Evolutionary conservation across 164 flowering plant genomes (phyloP), one percentile per base, ranked within the genome.

Genomic region (Piper betle): DNA sequence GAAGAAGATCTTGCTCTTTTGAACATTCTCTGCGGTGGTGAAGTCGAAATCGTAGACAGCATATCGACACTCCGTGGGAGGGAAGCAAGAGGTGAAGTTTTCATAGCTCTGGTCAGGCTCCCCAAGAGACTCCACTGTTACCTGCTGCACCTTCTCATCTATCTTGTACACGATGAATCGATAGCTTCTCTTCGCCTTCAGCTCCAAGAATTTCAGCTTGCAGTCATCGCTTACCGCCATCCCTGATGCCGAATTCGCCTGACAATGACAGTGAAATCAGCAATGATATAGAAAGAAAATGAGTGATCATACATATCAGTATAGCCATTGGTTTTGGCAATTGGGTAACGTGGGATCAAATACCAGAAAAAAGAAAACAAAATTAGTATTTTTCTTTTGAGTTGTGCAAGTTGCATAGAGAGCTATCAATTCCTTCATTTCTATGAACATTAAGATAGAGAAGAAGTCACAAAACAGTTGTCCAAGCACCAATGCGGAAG

Each of bases 1-100:
- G 83, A 86, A 86, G 83, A 86, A 79, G 38, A 86, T 86, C 60
- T 56, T 53, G 57, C 61, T 82, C 77, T 82, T 82, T 41, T 72
- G 82, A 54, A 82, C 79, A 53, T 83, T 83, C 64, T 83, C 87
- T n/a, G 74, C 60, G 56, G 83, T 81, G 59, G 80, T 78, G 53
- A 77, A 83, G 60, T 83, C 84, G 18, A 61, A 83, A 64, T 83
- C 87, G 66, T 64, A 81, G 41, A 83, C 74, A 6, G 87, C 87
- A 62, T 75, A 82, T 56, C 84, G 78, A 59, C 86, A 82, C 53
- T 82, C 86, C 61, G 73, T 76, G 60, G 68, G 80, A 5, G 85
- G 88, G 61, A 81, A 50, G 48, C 76, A 64, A 9, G 74, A 72
- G 7, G 77, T 20, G 60, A 83, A 79, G 68, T 83, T 82, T 15